A percentile compares a stretch with the other conserved stretches of the same genome.
Conservation (phyloP, 768 basidiomycete species). For the Tricholoma furcatifolium region DNA sequence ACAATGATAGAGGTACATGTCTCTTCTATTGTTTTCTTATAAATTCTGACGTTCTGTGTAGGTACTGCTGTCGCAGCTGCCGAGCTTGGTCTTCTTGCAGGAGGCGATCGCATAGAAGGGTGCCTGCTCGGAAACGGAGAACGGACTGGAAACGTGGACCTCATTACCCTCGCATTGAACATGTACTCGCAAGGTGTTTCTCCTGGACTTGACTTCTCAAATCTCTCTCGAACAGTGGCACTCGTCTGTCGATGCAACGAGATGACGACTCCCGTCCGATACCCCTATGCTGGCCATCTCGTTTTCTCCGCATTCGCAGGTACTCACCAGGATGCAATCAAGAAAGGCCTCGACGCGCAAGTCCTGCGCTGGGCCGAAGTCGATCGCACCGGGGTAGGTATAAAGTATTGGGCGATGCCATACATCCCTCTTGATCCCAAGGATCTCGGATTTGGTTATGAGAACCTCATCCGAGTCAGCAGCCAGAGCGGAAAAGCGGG, state of each 20-base stretch:
- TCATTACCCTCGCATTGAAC: constrained; percentile 81
- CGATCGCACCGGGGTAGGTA: constrained; percentile 38
- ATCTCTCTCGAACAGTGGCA: constrained; percentile 71
- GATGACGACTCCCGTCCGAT: constrained; percentile 73
- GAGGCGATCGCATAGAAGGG: constrained; percentile 81
- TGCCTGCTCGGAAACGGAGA: constrained; percentile 86
- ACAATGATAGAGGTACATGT: constrained; percentile 71
- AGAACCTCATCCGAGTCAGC: constrained; percentile 87
- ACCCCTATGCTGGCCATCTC: constrained; percentile 82
- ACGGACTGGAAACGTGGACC: constrained; percentile 83
- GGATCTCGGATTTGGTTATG: constrained; percentile 81
- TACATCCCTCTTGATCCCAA: constrained; percentile 86
- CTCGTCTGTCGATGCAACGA: constrained; percentile 80
- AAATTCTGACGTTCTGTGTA: constrained; percentile 16
- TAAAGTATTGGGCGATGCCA: constrained; percentile 69
- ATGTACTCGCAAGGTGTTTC: constrained; percentile 79
- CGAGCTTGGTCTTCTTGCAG: constrained; percentile 75
- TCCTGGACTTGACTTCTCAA: constrained; percentile 75
- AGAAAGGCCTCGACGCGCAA: constrained; percentile 80
- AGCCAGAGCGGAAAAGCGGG: constrained; percentile 88
- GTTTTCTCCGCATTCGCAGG: constrained; percentile 88
- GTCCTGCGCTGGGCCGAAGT: constrained; percentile 49
- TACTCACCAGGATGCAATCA: constrained; percentile 84
- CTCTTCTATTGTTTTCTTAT: not conserved
- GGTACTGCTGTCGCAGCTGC: constrained; percentile 79